A percentile compares a stretch with the other conserved stretches of the same genome.
Evolutionary conservation across 208 protist species (phyloP).

Genomic region (Tritrichomonas musculus): DNA sequence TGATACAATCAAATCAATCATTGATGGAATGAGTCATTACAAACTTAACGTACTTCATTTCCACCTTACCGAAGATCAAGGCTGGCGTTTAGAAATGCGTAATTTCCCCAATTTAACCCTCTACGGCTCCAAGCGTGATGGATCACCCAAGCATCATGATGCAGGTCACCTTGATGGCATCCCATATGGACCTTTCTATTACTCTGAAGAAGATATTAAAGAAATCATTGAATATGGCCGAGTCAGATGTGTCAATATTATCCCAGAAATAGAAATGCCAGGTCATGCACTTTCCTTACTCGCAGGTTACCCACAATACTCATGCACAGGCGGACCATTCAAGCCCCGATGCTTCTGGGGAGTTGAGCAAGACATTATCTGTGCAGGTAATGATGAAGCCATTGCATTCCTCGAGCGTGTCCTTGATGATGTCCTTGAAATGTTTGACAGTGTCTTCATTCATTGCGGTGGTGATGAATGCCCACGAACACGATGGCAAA

Average conservation of each 20-base stretch:
- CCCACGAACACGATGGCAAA: background rate
- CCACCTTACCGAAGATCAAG: too few relatives aligned
- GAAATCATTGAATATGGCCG: background rate
- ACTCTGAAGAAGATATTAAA: background rate
- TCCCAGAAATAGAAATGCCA: slow-evolving; percentile 19
- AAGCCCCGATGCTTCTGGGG: background rate
- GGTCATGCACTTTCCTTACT: background rate
- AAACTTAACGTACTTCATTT: too few relatives aligned
- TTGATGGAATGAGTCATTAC: too few relatives aligned
- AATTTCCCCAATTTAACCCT: too few relatives aligned
- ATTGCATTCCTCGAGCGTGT: background rate
- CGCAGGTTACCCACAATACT: background rate
- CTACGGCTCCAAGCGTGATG: too few relatives aligned
- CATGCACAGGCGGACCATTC: background rate
- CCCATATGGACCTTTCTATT: too few relatives aligned
- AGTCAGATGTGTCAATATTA: background rate
- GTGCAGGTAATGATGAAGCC: too few relatives aligned
- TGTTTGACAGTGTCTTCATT: background rate
- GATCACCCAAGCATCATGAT: too few relatives aligned
- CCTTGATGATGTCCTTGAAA: background rate
- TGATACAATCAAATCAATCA: too few relatives aligned
- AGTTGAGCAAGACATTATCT: background rate
- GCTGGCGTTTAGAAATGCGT: too few relatives aligned
- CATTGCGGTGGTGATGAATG: background rate
- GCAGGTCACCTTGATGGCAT: too few relatives aligned